Conservation (phyloP, 2,329 filamentous ascomycete genomes). For the Diaporthe ilicicola region DNA sequence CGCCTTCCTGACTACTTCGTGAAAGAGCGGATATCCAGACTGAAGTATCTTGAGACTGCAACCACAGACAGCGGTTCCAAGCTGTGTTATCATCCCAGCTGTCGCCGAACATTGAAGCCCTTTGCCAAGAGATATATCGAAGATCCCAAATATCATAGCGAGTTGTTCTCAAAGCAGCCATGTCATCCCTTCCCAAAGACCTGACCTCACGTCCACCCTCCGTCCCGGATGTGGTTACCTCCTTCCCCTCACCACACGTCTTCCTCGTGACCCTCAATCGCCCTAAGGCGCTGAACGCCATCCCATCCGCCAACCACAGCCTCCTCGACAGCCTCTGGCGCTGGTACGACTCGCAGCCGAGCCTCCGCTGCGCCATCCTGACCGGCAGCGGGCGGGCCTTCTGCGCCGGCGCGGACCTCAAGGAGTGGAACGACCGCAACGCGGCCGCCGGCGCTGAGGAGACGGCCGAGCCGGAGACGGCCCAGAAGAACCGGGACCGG, state of each 20-base stretch:
- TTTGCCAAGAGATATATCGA: too few species aligned
- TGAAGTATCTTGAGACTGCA: background rate
- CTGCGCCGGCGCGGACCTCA: slow-evolving; percentile 74
- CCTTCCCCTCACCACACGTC: slow-evolving; percentile 62
- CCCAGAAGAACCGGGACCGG: slow-evolving; percentile 29
- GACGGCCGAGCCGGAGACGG: slow-evolving; percentile 41
- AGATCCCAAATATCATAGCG: background rate
- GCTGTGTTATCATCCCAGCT: background rate
- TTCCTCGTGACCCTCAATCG: slow-evolving; percentile 69
- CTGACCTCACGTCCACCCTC: slow-evolving; percentile 49
- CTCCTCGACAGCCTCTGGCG: slow-evolving; percentile 54
- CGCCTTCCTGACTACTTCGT: too few species aligned
- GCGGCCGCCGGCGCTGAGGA: slow-evolving; percentile 22
- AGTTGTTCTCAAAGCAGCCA: background rate
- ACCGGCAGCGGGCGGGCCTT: slow-evolving; percentile 72
- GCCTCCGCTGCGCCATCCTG: slow-evolving; percentile 68
- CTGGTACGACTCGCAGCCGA: slow-evolving; percentile 71
- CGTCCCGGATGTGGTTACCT: slow-evolving; percentile 51
- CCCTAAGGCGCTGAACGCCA: slow-evolving; percentile 65
- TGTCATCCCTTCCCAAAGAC: slow-evolving; percentile 19
- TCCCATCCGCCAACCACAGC: slow-evolving; percentile 58
- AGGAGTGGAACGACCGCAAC: slow-evolving; percentile 66
- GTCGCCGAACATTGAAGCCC: too few species aligned
- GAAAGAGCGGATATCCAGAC: too few species aligned
- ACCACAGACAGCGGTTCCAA: too few species aligned